A percentile compares a stretch with the other conserved stretches of the same genome.
Evolutionary conservation across 1,139 yeast species (phyloP).

Genomic region (Suhomyces bolitotheri): DNA sequence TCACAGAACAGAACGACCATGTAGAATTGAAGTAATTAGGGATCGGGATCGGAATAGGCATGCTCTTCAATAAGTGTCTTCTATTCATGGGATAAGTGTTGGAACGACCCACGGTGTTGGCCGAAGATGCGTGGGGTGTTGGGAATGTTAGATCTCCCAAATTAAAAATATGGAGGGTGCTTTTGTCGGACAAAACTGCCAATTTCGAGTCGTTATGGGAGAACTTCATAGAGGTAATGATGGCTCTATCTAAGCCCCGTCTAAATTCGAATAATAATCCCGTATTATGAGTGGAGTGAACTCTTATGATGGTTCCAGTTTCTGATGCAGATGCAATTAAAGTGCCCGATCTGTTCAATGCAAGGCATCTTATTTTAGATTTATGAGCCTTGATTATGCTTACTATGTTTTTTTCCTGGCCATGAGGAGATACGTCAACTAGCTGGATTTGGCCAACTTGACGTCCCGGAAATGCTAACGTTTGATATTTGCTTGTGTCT

Average conservation of each 20-base stretch:
- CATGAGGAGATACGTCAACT: constrained; percentile 65
- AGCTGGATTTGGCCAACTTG: constrained; percentile 75
- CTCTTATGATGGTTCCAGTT: constrained; percentile 81
- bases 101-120: constrained; percentile 5
- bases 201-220: constrained; percentile 72
- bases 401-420: constrained; percentile 60
- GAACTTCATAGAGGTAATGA: constrained; percentile 78
- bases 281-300: constrained; percentile 76
- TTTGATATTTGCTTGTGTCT: constrained; percentile 39
- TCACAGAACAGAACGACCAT: constrained; percentile 87
- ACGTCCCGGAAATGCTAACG: constrained; percentile 73
- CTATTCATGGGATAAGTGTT: constrained; percentile 41
- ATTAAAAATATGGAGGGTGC: constrained; percentile 82
- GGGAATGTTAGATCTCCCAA: constrained; percentile 23
- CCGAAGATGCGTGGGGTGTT: constrained; percentile 9
- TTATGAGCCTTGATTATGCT: constrained; percentile 85
- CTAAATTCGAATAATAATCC: constrained; percentile 77
- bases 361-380: constrained; percentile 63
- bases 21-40: constrained; percentile 80
- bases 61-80: constrained; percentile 63
- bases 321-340: constrained; percentile 86
- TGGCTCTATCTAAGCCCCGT: constrained; percentile 84
- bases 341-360: constrained; percentile 70
- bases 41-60: constrained; percentile 61
- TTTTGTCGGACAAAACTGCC: constrained; percentile 87